Conservation (phyloP, 768 basidiomycete species). For the Agrocybe chaxingu region DNA sequence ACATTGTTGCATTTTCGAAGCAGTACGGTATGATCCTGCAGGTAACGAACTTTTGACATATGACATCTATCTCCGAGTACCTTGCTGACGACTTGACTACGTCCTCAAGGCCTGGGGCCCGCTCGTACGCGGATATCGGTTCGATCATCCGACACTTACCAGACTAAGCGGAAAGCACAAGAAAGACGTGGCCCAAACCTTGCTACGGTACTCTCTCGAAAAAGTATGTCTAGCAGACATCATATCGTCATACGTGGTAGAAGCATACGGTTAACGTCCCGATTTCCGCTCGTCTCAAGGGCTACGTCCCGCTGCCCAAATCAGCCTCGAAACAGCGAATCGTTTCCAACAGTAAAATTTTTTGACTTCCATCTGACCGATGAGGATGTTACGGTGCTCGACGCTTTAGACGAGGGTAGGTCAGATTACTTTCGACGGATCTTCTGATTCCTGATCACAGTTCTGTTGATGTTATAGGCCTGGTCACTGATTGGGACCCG, state of each 20-base stretch:
- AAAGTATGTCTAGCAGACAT: slow-evolving; percentile 40
- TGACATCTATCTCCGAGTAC: background rate
- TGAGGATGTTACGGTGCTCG: slow-evolving; percentile 48
- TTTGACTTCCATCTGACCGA: slow-evolving; percentile 58
- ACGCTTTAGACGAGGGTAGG: slow-evolving; percentile 53
- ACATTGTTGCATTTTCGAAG: slow-evolving; percentile 59
- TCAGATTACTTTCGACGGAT: background rate
- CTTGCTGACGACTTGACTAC: background rate
- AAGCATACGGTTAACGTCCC: no score
- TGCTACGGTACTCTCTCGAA: slow-evolving; percentile 77
- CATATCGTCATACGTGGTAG: no score
- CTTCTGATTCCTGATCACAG: background rate
- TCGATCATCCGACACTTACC: slow-evolving; percentile 53
- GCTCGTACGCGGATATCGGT: slow-evolving; percentile 62
- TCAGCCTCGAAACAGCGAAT: slow-evolving; percentile 53
- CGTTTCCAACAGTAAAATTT: slow-evolving; percentile 56
- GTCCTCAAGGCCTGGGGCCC: slow-evolving; percentile 65
- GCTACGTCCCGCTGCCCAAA: slow-evolving; percentile 66
- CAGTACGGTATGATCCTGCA: slow-evolving; percentile 58
- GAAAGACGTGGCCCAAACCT: slow-evolving; percentile 55
- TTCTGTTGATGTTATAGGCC: slow-evolving; percentile 17
- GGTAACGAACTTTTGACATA: slow-evolving; percentile 31
- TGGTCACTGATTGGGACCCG: slow-evolving; percentile 43
- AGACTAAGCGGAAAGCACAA: slow-evolving; percentile 47
- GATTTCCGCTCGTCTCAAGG: slow-evolving; percentile 23